Percentiles rank a stretch among this genome's conserved stretches.
phyloP scores from a whole-genome alignment of 148 eudicot species.

The Cornus controversa region DNA sequence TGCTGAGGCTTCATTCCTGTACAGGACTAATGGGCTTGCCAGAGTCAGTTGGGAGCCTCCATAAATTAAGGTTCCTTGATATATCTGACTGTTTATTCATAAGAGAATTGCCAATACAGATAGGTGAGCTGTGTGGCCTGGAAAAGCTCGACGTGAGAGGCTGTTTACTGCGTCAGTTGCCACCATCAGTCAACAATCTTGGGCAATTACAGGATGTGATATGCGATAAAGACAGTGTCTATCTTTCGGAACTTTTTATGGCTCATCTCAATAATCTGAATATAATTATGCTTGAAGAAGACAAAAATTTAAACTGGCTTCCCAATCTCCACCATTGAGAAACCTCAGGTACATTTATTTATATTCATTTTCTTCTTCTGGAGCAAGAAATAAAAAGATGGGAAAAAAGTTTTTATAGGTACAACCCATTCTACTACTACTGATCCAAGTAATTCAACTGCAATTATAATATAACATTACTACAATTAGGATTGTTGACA shows the following conservation, averaged over 20 bases:
- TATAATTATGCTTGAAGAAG: slow-evolving; percentile 14
- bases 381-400: too few species aligned
- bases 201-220: slow-evolving; percentile 4
- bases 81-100: slow-evolving; percentile 16
- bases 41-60: slow-evolving; percentile 15
- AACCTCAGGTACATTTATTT: background rate
- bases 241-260: slow-evolving; percentile 10
- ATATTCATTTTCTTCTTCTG: background rate
- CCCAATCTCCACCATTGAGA: background rate
- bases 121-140: slow-evolving; percentile 16
- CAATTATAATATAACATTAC: too few species aligned
- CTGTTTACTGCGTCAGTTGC: slow-evolving; percentile 12
- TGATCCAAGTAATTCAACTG: too few species aligned
- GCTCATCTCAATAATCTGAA: slow-evolving; percentile 1
- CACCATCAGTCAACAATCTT: slow-evolving; percentile 15
- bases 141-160: slow-evolving; percentile 19
- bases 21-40: slow-evolving; percentile 14
- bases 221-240: slow-evolving; percentile 16
- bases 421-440: too few species aligned
- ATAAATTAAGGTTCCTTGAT: slow-evolving; percentile 18
- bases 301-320: slow-evolving; percentile 20
- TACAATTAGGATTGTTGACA: too few species aligned
- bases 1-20: slow-evolving; percentile 19
- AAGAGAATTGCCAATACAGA: slow-evolving; percentile 11
- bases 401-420: too few species aligned